These are phyloP conservation scores for Botrytis byssoidea DNA, from an alignment of 2,329 filamentous ascomycete species.

Conservation along the genomic window DNA sequence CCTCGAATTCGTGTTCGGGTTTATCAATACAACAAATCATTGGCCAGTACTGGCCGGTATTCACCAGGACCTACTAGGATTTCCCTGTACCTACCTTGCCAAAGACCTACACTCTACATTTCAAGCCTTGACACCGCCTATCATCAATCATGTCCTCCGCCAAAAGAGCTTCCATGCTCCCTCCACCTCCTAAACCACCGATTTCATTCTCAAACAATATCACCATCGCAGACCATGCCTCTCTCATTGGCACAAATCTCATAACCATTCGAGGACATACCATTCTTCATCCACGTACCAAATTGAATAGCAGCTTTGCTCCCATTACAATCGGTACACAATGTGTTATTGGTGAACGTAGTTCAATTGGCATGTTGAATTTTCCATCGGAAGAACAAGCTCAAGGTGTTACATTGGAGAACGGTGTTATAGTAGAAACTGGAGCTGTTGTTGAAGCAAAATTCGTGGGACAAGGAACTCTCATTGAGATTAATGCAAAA, in stretches of 20 bases:
- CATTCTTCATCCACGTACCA: slow-evolving; percentile 82
- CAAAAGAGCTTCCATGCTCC: slow-evolving; percentile 48
- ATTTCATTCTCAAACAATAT: slow-evolving; percentile 60
- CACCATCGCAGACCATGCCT: slow-evolving; percentile 61
- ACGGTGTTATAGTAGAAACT: slow-evolving; percentile 62
- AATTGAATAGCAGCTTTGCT: slow-evolving; percentile 74
- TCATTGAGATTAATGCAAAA: slow-evolving; percentile 59
- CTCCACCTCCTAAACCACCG: slow-evolving; percentile 56
- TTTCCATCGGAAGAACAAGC: slow-evolving; percentile 28
- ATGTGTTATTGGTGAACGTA: slow-evolving; percentile 76
- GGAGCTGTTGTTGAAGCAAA: slow-evolving; percentile 57
- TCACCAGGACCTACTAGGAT: not conserved
- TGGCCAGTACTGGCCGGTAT: not conserved
- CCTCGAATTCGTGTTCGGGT: slow-evolving; percentile 11
- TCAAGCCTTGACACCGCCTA: not conserved
- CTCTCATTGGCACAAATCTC: slow-evolving; percentile 68
- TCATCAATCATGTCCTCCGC: slow-evolving; percentile 35
- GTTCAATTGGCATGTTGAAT: slow-evolving; percentile 52
- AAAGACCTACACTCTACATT: not conserved
- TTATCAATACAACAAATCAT: not conserved
- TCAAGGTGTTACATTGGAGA: slow-evolving; percentile 50
- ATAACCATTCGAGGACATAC: slow-evolving; percentile 76
- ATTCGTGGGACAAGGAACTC: slow-evolving; percentile 51
- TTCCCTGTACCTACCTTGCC: not conserved
- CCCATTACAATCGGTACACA: slow-evolving; percentile 78